Conservation (phyloP, 2,329 filamentous ascomycete species). For the Colletotrichum tropicale region DNA sequence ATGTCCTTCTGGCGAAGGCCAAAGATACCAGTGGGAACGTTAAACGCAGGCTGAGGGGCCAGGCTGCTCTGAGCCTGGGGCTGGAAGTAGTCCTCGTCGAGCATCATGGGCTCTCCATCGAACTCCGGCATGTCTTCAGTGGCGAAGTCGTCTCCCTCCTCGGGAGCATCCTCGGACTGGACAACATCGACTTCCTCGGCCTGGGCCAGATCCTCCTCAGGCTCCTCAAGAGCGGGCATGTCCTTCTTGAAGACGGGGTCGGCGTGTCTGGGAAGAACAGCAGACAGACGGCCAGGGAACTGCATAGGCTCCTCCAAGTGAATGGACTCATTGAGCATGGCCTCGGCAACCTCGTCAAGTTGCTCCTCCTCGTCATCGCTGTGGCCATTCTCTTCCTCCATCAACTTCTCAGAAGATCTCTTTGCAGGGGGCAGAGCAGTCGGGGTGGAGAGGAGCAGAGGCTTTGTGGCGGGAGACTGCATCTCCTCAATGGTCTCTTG, state of each 20-base stretch:
- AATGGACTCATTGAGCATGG: conserved; percentile 28
- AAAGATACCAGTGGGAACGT: conserved; percentile 35
- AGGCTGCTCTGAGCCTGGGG: conserved; percentile 21
- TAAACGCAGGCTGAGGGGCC: conserved; percentile 31
- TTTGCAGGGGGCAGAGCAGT: conserved; percentile 23
- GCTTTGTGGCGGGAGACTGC: conserved; percentile 39
- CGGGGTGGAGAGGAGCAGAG: conserved; percentile 37
- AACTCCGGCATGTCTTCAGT: not conserved
- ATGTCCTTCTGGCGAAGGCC: conserved; percentile 53
- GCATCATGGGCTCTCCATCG: conserved; percentile 24
- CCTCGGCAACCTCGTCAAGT: conserved; percentile 25
- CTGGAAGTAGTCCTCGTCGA: conserved; percentile 30
- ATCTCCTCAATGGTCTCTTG: conserved; percentile 17
- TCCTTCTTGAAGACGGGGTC: conserved; percentile 42
- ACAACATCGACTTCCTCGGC: not conserved
- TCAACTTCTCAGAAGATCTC: conserved; percentile 40
- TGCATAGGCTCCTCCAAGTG: conserved; percentile 38
- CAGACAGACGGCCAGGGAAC: conserved; percentile 51
- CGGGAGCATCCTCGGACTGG: not conserved
- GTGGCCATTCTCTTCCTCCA: conserved; percentile 32
- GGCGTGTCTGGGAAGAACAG: conserved; percentile 46
- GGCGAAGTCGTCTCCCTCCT: conserved; percentile 9
- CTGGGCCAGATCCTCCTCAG: not conserved
- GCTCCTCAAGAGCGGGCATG: conserved; percentile 27
- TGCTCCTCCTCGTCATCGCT: conserved; percentile 23